These are phyloP conservation scores for Sarocladiaceae sp. DNA, from an alignment of 2,329 filamentous ascomycete genomes.

Conservation along the genomic window DNA sequence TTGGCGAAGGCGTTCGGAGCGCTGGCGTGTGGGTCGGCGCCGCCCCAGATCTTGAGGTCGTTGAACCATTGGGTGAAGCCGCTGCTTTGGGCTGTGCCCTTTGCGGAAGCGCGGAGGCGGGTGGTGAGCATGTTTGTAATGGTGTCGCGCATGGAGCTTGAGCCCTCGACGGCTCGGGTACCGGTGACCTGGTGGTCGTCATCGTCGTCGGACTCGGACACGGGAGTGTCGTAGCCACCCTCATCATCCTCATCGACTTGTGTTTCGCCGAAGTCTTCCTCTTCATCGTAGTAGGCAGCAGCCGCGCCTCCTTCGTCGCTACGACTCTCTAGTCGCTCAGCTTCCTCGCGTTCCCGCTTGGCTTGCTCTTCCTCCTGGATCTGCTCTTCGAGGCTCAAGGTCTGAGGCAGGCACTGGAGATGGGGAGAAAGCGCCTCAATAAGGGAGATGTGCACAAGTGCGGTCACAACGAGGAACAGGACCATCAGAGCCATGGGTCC, in stretches of 20 bases:
- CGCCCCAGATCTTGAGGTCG: conserved; percentile 26
- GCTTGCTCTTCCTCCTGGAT: conserved; percentile 39
- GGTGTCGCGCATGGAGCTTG: conserved; percentile 25
- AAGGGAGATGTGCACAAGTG: conserved; percentile 69
- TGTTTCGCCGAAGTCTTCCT: conserved; percentile 28
- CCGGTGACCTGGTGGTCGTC: conserved; percentile 14
- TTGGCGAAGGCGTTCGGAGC: conserved; percentile 50
- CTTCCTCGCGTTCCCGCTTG: conserved; percentile 28
- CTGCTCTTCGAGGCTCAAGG: conserved; percentile 52
- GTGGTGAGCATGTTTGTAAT: conserved; percentile 14
- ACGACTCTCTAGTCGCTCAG: conserved; percentile 15
- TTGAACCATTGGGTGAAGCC: conserved; percentile 23
- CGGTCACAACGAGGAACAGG: conserved; percentile 66
- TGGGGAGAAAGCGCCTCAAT: conserved; percentile 69
- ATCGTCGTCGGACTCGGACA: conserved; percentile 18
- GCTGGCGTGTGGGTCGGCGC: conserved; percentile 21
- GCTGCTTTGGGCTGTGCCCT: neutral
- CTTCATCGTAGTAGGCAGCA: conserved; percentile 28
- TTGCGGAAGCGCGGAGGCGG: neutral
- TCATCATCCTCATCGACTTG: conserved; percentile 28
- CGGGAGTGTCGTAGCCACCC: conserved; percentile 18
- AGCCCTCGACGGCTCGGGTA: conserved; percentile 31
- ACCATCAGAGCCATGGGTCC: conserved; percentile 72
- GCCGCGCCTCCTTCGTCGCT: conserved; percentile 20
- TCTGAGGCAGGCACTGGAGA: conserved; percentile 71